These are phyloP conservation scores for Euphrasia confusa DNA, from an alignment of 257 asterid species.

Conservation along the genomic window DNA sequence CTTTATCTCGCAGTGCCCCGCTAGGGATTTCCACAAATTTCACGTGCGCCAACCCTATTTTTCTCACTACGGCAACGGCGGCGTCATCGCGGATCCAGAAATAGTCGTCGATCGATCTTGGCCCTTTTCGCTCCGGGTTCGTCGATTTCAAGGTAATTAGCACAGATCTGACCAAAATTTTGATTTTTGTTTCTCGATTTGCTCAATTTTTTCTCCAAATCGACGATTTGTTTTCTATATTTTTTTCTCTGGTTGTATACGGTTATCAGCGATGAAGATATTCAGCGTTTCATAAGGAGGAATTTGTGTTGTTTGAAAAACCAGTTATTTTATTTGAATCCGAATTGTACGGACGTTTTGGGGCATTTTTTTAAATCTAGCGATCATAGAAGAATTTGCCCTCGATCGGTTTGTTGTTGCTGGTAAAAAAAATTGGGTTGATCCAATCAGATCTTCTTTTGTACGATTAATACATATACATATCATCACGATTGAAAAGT, in stretches of 20 bases:
- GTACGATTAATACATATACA: background rate
- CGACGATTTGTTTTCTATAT: background rate
- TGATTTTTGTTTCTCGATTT: slow-evolving; percentile 16
- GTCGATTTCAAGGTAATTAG: slow-evolving; percentile 31
- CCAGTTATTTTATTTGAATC: background rate
- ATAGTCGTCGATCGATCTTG: slow-evolving; percentile 19
- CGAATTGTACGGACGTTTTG: background rate
- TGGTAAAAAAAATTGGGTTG: background rate
- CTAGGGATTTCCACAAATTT: slow-evolving; percentile 18
- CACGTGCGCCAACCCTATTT: slow-evolving; percentile 25
- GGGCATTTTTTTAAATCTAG: background rate
- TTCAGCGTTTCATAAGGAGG: background rate
- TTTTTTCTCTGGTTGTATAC: background rate
- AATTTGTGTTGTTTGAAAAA: slow-evolving; percentile 1
- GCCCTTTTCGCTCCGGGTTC: slow-evolving; percentile 20
- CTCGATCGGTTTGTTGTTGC: slow-evolving; percentile 15
- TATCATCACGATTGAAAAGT: background rate
- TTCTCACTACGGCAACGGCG: slow-evolving; percentile 11
- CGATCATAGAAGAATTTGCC: background rate
- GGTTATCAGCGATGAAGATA: slow-evolving; percentile 5
- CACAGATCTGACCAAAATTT: slow-evolving; percentile 15
- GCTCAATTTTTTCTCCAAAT: background rate
- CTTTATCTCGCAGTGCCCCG: slow-evolving; percentile 31
- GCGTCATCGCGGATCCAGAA: slow-evolving; percentile 29
- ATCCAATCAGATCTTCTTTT: background rate